phyloP scores from a whole-genome alignment of 2,329 filamentous ascomycete genomes.

The Diaporthe sp. region DNA sequence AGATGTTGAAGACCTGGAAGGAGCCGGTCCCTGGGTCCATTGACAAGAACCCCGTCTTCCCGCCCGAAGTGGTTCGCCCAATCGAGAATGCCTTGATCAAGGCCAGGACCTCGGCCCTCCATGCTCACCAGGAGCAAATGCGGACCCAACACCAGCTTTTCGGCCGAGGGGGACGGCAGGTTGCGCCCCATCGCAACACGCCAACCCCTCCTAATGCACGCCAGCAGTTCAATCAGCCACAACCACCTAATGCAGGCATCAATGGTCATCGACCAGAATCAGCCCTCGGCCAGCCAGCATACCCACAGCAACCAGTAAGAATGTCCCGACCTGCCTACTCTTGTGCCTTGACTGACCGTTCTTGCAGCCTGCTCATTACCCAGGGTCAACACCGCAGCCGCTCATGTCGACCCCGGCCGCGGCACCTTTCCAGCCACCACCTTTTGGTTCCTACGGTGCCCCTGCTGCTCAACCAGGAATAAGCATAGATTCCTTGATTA shows the following conservation, averaged over 20 bases:
- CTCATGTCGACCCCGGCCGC: conserved; percentile 53
- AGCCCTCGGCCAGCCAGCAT: conserved; percentile 44
- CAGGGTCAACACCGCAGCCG: conserved; percentile 51
- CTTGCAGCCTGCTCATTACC: conserved; percentile 45
- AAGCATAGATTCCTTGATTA: conserved; percentile 82
- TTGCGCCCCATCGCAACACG: conserved; percentile 75
- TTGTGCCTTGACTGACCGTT: conserved; percentile 39
- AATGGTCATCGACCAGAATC: conserved; percentile 48
- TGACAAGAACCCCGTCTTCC: conserved; percentile 93
- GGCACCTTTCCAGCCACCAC: conserved; percentile 59
- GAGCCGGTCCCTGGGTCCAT: conserved; percentile 94
- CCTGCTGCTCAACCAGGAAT: conserved; percentile 59
- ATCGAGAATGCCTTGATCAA: conserved; percentile 97
- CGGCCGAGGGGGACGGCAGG: conserved; percentile 63
- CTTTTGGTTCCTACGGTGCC: conserved; percentile 56
- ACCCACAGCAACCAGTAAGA: conserved; percentile 44
- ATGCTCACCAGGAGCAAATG: conserved; percentile 69
- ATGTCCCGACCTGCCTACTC: background rate
- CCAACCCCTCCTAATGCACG: conserved; percentile 77
- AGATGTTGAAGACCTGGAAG: conserved; percentile 98
- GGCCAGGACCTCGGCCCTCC: conserved; percentile 74
- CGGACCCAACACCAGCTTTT: conserved; percentile 70
- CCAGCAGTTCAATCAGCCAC: conserved; percentile 51
- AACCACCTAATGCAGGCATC: conserved; percentile 53
- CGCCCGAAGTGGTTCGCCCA: conserved; percentile 85